Conservation (phyloP, 768 basidiomycete species). For the Naganishia friedmannii region DNA sequence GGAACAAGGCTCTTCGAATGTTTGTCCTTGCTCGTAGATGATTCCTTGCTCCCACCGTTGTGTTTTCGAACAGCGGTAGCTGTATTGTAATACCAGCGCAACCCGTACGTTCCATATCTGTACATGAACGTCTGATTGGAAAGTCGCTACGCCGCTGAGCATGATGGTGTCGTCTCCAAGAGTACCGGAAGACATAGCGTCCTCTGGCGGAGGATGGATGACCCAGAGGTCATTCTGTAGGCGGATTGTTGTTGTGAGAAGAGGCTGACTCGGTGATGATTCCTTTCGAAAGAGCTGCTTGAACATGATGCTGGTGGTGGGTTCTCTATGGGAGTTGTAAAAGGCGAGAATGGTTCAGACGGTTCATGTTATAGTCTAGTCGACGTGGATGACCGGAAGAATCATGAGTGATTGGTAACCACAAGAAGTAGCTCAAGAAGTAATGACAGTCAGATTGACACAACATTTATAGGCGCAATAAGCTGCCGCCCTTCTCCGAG, state of each 20-base stretch:
- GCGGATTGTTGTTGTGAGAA: constrained; percentile 5
- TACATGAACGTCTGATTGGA: neutral
- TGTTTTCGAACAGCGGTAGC: constrained; percentile 1
- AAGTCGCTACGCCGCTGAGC: constrained; percentile 10
- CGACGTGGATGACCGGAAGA: too few species aligned
- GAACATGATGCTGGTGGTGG: neutral
- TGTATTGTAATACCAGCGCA: constrained; percentile 10
- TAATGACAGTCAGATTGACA: neutral
- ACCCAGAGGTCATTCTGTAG: constrained; percentile 21
- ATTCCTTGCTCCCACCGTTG: constrained; percentile 3
- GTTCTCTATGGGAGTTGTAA: too few species aligned
- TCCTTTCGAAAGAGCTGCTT: constrained; percentile 8
- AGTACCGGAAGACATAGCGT: neutral
- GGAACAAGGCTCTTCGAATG: neutral
- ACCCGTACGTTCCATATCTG: neutral
- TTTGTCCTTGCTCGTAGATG: constrained; percentile 15
- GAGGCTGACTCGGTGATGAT: neutral
- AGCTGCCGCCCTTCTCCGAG: constrained; percentile 6
- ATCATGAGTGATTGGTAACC: too few species aligned
- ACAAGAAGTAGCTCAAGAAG: too few species aligned
- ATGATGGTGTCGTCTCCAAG: constrained; percentile 13
- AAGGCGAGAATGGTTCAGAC: too few species aligned
- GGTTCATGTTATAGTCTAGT: too few species aligned
- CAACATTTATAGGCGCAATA: too few species aligned
- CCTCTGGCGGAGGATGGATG: constrained; percentile 7